A percentile compares a stretch with the other conserved stretches of the same genome.
Conservation (phyloP, 768 basidiomycete species). For the Agaricus sinodeliciosus region DNA sequence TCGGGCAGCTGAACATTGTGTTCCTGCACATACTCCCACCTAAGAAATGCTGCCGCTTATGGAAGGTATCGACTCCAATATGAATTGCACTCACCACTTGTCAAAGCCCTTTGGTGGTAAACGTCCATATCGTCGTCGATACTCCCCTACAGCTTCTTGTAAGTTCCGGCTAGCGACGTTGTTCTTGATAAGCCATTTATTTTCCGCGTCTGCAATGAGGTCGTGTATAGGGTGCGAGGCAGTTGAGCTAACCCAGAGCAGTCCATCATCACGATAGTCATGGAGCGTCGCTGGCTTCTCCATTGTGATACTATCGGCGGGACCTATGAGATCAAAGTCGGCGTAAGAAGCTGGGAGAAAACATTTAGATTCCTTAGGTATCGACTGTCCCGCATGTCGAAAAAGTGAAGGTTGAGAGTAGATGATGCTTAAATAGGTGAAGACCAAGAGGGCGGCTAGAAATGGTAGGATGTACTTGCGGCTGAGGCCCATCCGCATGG, state of each 20-base stretch:
- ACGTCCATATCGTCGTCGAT: conserved; percentile 65
- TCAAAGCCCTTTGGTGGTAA: conserved; percentile 83
- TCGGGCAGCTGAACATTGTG: conserved; percentile 44
- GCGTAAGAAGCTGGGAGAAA: not conserved
- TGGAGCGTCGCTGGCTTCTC: conserved; percentile 15
- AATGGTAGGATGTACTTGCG: not conserved
- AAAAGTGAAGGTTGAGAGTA: not conserved
- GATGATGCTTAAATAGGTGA: not conserved
- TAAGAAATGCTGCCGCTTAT: conserved; percentile 21
- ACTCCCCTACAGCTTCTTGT: conserved; percentile 70
- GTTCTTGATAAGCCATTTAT: conserved; percentile 54
- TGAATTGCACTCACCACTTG: conserved; percentile 53
- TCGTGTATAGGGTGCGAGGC: conserved; percentile 71
- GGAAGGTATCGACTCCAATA: not conserved
- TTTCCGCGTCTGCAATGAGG: conserved; percentile 68
- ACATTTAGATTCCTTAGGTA: not conserved
- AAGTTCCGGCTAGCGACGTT: conserved; percentile 67
- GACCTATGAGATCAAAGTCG: not conserved
- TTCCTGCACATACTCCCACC: conserved; percentile 33
- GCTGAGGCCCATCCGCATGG: not conserved
- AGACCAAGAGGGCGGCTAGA: not conserved
- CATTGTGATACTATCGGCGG: not conserved
- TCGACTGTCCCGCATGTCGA: not conserved
- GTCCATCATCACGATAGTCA: conserved; percentile 29
- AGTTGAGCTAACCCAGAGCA: conserved; percentile 32